phyloP scores from a whole-genome alignment of 177 flowering plant genomes.

The Vitis hybrid region DNA sequence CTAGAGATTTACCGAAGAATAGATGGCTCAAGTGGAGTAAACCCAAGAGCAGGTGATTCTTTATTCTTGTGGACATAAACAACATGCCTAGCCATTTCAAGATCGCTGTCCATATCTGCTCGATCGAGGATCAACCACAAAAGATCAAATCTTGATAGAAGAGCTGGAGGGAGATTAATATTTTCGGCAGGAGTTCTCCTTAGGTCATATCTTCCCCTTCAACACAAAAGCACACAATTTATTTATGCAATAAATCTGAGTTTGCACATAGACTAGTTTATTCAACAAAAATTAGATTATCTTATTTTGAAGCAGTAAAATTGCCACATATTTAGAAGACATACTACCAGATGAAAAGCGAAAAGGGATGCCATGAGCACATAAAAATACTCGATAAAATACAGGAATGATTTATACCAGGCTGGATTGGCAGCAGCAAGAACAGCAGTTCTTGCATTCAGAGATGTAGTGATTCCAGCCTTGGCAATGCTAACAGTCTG shows the following conservation, averaged over 20 bases:
- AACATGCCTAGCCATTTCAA: constrained; percentile 96
- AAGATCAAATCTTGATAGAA: constrained; percentile 94
- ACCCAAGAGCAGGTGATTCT: constrained; percentile 96
- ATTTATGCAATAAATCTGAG: neutral
- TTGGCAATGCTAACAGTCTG: constrained; percentile 99
- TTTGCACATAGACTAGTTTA: neutral
- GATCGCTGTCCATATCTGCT: constrained; percentile 98
- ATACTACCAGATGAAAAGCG: neutral
- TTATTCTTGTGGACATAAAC: constrained; percentile 87
- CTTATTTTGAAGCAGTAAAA: neutral
- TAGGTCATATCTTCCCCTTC: constrained; percentile 97
- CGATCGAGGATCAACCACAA: constrained; percentile 92
- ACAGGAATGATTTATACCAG: constrained; percentile 49
- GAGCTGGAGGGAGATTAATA: constrained; percentile 98
- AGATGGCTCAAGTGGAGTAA: constrained; percentile 90
- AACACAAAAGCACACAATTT: constrained; percentile 19
- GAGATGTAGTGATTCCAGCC: constrained; percentile 98
- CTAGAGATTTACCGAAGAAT: constrained; percentile 66
- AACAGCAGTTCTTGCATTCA: constrained; percentile 97
- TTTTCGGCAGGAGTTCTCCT: constrained; percentile 99
- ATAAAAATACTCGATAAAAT: neutral
- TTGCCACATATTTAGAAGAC: neutral
- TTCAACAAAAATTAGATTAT: neutral
- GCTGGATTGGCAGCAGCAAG: constrained; percentile 99
- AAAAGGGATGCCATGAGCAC: neutral